A percentile compares a stretch with the other conserved stretches of the same genome.
Evolutionary conservation across 352 stramenopile genomes (phyloP).

Genomic region (Elongisporangium prolatum): DNA sequence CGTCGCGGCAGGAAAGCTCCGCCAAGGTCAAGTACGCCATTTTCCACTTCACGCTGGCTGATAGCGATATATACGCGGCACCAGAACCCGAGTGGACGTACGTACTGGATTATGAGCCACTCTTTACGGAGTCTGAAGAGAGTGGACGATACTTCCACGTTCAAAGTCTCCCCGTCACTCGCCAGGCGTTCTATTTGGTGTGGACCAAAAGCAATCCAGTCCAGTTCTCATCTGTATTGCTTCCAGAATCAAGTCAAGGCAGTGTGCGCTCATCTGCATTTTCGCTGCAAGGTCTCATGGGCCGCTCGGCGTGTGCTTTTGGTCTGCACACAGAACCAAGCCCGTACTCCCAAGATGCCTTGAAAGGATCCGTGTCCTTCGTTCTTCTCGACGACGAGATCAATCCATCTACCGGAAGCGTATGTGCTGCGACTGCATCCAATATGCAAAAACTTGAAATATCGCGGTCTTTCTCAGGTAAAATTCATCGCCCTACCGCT

Average conservation of each 20-base stretch:
- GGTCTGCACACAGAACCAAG: conserved; percentile 45
- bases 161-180: conserved; percentile 55
- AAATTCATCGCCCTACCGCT: neutral
- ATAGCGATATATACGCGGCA: conserved; percentile 12
- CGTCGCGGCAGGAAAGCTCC: conserved; percentile 25
- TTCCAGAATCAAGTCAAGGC: conserved; percentile 43
- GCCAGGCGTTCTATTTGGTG: conserved; percentile 60
- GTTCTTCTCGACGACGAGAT: conserved; percentile 43
- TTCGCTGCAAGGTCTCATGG: conserved; percentile 58
- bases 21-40: conserved; percentile 62
- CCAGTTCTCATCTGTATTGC: conserved; percentile 59
- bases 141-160: conserved; percentile 49
- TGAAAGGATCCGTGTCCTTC: conserved; percentile 71
- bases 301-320: conserved; percentile 48
- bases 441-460: conserved; percentile 58
- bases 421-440: conserved; percentile 63
- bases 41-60: conserved; percentile 58
- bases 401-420: conserved; percentile 24
- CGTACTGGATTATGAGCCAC: conserved; percentile 63
- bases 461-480: neutral
- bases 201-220: conserved; percentile 53
- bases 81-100: conserved; percentile 55
- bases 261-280: conserved; percentile 54
- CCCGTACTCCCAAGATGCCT: conserved; percentile 33
- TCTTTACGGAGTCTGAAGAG: conserved; percentile 33